Evolutionary conservation across 768 basidiomycete species (phyloP), one percentile per base, ranked within the genome.

Genomic region (Mycena filopes): DNA sequence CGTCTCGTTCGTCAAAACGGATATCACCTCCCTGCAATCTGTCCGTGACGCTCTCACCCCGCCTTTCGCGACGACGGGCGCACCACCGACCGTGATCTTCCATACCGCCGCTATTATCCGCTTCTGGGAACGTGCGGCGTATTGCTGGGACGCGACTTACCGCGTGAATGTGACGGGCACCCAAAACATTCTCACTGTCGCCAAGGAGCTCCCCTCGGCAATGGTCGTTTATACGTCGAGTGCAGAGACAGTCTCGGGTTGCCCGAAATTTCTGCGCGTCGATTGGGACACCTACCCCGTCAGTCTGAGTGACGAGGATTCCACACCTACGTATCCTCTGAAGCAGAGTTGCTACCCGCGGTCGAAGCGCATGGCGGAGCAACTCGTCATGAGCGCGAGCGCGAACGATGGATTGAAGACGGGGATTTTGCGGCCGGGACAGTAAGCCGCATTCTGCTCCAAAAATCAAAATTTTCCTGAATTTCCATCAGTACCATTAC

Each of bases 21-120:
- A 79, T 60, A 74, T 78, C 38, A 76, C 77, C 1, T 76, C 75
- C 10, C 60, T 72, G 13, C 29, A 66, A 7, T 76, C 77, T n/a
- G 55, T 78, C 8, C 72, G 72, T 18, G 68, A 66, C 4, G 76
- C 63, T 18, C 74, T 77, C 29, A 58, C 63, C 25, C 36, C 54
- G 23, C 73, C 73, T 7, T 77, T 77, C 61, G 48, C 46, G 82
- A 82, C 71, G 82, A 86, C 54, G 76, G 80, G 45, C 79, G 77
- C n/a, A 78, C 67, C 74, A 12, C 72, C 74, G 21, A 71, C 80
- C n/a, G 86, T 86, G 6, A 84, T 88, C 21, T 86, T 85, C 71
- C 84, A 87, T 66, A 84, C 83, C 31, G 87, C 85, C 7, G 85
- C 87, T 8, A 82, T 75, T 49, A 86, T 88, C 61, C 84, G 84